Percentiles rank a stretch among this genome's conserved stretches.
Conservation (phyloP, 345 rosid genomes). For the Psidium guajava region DNA sequence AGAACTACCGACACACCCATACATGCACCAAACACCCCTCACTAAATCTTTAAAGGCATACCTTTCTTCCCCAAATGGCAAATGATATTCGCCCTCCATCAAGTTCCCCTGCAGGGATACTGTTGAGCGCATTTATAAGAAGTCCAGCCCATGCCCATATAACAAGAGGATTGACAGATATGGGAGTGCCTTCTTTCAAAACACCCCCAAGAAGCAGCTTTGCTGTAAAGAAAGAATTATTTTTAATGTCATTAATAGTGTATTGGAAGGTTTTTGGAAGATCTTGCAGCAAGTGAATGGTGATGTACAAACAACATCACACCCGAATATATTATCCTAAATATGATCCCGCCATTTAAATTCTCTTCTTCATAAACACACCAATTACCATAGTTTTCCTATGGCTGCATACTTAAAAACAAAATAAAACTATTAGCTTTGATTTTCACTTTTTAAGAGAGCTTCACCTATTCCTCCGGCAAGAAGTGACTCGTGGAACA, state of each 20-base stretch:
- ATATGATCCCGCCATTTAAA: neutral
- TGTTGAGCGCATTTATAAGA: conserved; percentile 86
- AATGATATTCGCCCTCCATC: conserved; percentile 85
- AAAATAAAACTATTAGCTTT: neutral
- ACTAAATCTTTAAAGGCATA: conserved; percentile 6
- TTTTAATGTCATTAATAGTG: neutral
- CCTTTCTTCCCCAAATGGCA: conserved; percentile 97
- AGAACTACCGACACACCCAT: neutral
- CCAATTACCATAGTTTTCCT: neutral
- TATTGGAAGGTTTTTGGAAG: neutral
- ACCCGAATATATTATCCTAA: neutral
- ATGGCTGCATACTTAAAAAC: neutral
- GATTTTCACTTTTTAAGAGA: neutral
- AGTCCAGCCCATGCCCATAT: conserved; percentile 97
- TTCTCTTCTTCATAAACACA: neutral
- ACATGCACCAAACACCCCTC: neutral
- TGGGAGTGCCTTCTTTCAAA: conserved; percentile 78
- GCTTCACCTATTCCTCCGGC: conserved; percentile 79
- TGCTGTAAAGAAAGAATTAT: conserved; percentile 27
- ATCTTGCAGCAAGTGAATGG: neutral
- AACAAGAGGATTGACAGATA: conserved; percentile 77
- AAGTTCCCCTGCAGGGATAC: conserved; percentile 94
- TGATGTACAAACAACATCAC: neutral
- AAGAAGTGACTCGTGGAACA: conserved; percentile 88
- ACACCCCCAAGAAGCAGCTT: conserved; percentile 78